Evolutionary conservation across 2,329 filamentous ascomycete genomes (phyloP).

Genomic region (Fusarium nisikadoi): DNA sequence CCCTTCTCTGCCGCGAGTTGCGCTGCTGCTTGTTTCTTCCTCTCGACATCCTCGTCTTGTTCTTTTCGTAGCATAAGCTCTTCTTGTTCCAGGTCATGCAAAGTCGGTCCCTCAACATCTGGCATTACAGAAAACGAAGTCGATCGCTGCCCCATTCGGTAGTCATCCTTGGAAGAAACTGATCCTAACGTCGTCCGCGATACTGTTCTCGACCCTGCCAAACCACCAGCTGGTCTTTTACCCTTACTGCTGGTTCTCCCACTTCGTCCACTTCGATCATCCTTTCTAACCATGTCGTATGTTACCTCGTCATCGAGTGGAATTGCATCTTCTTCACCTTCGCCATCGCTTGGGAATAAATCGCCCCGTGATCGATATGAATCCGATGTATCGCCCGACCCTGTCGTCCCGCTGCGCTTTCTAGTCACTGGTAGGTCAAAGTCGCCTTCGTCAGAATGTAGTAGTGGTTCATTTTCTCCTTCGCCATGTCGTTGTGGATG

Average conservation of each 20-base stretch:
- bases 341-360: slow-evolving; percentile 86
- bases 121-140: slow-evolving; percentile 49
- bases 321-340: slow-evolving; percentile 92
- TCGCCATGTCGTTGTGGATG: slow-evolving; percentile 71
- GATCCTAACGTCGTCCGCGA: slow-evolving; percentile 70
- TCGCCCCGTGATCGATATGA: slow-evolving; percentile 90
- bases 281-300: slow-evolving; percentile 80
- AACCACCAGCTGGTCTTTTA: slow-evolving; percentile 58
- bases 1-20: slow-evolving; percentile 63
- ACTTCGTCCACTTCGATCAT: slow-evolving; percentile 74
- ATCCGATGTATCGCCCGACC: slow-evolving; percentile 83
- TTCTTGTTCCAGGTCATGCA: slow-evolving; percentile 64
- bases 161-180: slow-evolving; percentile 48
- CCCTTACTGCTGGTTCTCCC: slow-evolving; percentile 67
- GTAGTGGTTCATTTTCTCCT: slow-evolving; percentile 75
- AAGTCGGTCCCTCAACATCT: slow-evolving; percentile 55
- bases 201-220: slow-evolving; percentile 59
- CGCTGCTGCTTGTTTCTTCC: slow-evolving; percentile 63
- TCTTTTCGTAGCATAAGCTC: slow-evolving; percentile 62
- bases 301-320: slow-evolving; percentile 93
- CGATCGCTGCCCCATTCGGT: slow-evolving; percentile 39
- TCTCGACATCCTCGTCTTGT: slow-evolving; percentile 64
- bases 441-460: slow-evolving; percentile 56
- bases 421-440: slow-evolving; percentile 47
- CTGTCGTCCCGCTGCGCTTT: slow-evolving; percentile 80